These are phyloP conservation scores for Populus tremula DNA, from an alignment of 345 rosid species.

Conservation along the genomic window DNA sequence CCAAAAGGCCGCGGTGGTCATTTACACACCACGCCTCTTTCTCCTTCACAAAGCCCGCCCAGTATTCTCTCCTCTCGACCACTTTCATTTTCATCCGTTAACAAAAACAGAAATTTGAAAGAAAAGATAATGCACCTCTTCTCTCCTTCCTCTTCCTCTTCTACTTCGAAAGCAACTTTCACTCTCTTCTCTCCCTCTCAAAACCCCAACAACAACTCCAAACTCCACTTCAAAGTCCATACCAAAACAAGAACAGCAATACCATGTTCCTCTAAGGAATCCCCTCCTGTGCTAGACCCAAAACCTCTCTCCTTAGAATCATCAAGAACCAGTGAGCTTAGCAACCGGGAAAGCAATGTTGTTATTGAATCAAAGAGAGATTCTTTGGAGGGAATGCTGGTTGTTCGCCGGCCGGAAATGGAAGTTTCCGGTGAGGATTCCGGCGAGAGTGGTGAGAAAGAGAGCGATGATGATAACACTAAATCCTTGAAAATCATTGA, in stretches of 20 bases:
- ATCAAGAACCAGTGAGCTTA: constrained; percentile 1
- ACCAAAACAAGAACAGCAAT: constrained; percentile 26
- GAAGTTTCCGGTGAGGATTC: constrained; percentile 51
- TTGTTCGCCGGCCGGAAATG: constrained; percentile 68
- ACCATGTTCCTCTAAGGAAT: constrained; percentile 20
- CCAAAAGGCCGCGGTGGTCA: too few species aligned
- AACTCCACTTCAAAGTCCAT: constrained; percentile 25
- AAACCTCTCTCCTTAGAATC: constrained; percentile 15
- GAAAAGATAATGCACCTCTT: constrained; percentile 41
- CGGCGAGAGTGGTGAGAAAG: constrained; percentile 21
- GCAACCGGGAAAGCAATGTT: neutral
- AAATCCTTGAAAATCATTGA: constrained; percentile 48
- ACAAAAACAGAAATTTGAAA: neutral
- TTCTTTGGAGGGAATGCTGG: constrained; percentile 35
- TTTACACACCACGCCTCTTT: neutral
- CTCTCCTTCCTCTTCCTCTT: constrained; percentile 46
- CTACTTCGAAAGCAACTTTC: constrained; percentile 39
- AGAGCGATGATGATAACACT: constrained; percentile 12
- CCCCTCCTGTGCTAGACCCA: constrained; percentile 38
- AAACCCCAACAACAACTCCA: constrained; percentile 30
- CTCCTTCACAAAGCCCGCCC: constrained; percentile 35
- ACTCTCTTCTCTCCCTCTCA: constrained; percentile 44
- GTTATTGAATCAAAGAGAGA: constrained; percentile 14
- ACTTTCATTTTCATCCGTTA: constrained; percentile 20
- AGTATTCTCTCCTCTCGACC: constrained; percentile 6